These are phyloP conservation scores for Cercospora sp. DNA, from an alignment of 2,329 filamentous ascomycete genomes.

Conservation along the genomic window DNA sequence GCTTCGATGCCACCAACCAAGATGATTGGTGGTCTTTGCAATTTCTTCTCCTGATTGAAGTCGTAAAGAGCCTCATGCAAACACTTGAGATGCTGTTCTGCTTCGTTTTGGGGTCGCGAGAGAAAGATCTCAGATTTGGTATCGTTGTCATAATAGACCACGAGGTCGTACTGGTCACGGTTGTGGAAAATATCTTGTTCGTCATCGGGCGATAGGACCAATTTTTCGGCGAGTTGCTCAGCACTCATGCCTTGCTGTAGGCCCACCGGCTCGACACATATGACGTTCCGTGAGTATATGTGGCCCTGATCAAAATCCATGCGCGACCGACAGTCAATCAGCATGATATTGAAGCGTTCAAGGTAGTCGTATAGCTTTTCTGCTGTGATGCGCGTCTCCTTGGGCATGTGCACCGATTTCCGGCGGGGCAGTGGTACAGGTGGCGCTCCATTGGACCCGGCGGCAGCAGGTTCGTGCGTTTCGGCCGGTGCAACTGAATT, in stretches of 20 bases:
- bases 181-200: constrained; percentile 75
- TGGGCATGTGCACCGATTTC: constrained; percentile 53
- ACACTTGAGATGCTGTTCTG: constrained; percentile 60
- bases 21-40: constrained; percentile 73
- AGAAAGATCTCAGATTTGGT: constrained; percentile 61
- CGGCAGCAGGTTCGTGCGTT: background rate
- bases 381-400: constrained; percentile 63
- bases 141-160: constrained; percentile 84
- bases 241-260: constrained; percentile 67
- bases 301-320: constrained; percentile 85
- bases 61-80: constrained; percentile 78
- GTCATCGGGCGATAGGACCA: constrained; percentile 68
- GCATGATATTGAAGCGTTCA: constrained; percentile 64
- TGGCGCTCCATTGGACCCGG: background rate
- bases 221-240: constrained; percentile 64
- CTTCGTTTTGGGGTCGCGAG: constrained; percentile 45
- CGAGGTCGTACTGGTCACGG: constrained; percentile 73
- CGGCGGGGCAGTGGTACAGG: constrained; percentile 33
- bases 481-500: constrained; percentile 35
- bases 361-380: constrained; percentile 72
- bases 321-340: constrained; percentile 83
- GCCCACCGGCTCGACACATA: constrained; percentile 86
- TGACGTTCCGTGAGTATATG: constrained; percentile 76
- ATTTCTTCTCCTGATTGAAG: constrained; percentile 75
- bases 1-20: constrained; percentile 80